Evolutionary conservation across 352 stramenopile genomes (phyloP), one percentile per base, ranked within the genome.

Genomic region (Pythium sp.): DNA sequence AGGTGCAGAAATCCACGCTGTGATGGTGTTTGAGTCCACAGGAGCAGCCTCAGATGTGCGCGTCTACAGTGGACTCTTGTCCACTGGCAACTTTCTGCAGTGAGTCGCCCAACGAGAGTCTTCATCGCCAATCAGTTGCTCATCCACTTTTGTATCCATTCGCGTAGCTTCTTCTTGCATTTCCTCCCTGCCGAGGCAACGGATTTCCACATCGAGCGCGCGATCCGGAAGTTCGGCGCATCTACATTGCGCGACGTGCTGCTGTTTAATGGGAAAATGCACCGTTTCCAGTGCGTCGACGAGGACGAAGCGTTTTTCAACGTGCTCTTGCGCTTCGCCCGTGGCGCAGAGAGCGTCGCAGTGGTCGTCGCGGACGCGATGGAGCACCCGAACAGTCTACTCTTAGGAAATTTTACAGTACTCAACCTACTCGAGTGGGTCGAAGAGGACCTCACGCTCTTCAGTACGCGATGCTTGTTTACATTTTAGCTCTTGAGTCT

Each of bases 301-400:
- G 74, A 80, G 5, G 78, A 87, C 24, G 76, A 91, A 54, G 70
- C 74, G 14, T 76, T 89, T 57, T 91, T 89, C 71, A 89, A 81
- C 36, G 58, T 85, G 2, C 67, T 88, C 9, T 65, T 89, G 5
- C 80, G 75, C 5, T 74, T 92, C 43, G 81, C 79, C 15, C 84
- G 79, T 51, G 84, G 82, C 9, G 65, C 69, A 18, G 70, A 64
- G 32, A 72, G 68, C 3, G 67, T 88, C 11, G 78, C 77, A 26
- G 79, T 91, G 41, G 53, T 86, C 36, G 72, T 86, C 46, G 71
- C 70, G 3, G 68, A 79, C 12, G 67, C 71, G 32, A 62, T 67
- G 7, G 57, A 55, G 24, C 49, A 63, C 18, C 0, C 22, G 3
- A 65, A 49, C 26, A 74, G 75, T 43, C 51, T 72, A 3, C 62